These are phyloP conservation scores for Ustilago crameri DNA, from an alignment of 1,284 basidiomycete genomes.

Conservation along the genomic window DNA sequence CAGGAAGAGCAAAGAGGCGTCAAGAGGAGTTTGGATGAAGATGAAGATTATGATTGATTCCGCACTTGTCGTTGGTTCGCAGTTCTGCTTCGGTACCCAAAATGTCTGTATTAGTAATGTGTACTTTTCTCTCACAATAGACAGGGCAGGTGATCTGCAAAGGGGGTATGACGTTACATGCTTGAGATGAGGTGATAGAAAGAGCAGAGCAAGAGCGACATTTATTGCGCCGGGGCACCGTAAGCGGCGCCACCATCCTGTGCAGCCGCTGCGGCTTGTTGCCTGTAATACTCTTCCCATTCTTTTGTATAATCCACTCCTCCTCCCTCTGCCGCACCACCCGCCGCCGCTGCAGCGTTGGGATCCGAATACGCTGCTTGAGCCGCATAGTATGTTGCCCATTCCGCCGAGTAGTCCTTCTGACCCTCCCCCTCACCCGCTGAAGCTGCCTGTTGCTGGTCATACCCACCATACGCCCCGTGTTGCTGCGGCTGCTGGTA, in stretches of 20 bases:
- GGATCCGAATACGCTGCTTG: slow-evolving; percentile 44
- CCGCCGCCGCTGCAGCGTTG: slow-evolving; percentile 26
- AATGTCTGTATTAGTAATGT: slow-evolving; percentile 2
- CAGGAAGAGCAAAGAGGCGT: slow-evolving; percentile 34
- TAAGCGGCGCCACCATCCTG: slow-evolving; percentile 26
- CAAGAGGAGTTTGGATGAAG: slow-evolving; percentile 64
- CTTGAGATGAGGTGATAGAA: not conserved
- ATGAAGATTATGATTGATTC: slow-evolving; percentile 66
- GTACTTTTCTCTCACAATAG: not conserved
- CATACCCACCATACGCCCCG: slow-evolving; percentile 6
- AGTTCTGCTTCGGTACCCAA: not conserved
- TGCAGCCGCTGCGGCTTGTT: slow-evolving; percentile 51
- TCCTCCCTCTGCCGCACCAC: slow-evolving; percentile 15
- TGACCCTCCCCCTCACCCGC: slow-evolving; percentile 29
- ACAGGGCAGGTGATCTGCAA: too few relatives aligned
- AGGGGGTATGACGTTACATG: too few relatives aligned
- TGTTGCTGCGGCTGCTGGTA: slow-evolving; percentile 16
- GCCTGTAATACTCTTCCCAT: slow-evolving; percentile 64
- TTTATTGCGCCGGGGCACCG: not conserved
- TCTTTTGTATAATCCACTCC: slow-evolving; percentile 64
- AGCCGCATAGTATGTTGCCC: slow-evolving; percentile 65
- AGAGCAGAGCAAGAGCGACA: too few relatives aligned
- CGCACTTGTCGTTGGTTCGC: not conserved
- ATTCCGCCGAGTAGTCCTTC: slow-evolving; percentile 64
- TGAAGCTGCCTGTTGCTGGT: slow-evolving; percentile 4